Conservation (phyloP, 169 alveolate genomes). For the Plasmodium malariae region DNA sequence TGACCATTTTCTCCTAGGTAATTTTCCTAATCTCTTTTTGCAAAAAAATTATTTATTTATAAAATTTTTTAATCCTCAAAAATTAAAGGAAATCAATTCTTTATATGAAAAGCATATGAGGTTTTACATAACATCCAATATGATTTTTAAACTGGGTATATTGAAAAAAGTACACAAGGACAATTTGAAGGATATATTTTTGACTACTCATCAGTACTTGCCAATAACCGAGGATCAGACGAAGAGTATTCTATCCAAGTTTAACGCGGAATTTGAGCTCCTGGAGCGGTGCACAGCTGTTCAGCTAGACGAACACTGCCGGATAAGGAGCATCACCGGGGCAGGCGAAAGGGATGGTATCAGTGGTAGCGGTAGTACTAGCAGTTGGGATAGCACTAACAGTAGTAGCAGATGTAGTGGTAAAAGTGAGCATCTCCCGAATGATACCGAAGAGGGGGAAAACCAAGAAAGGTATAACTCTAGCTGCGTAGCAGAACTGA, state of each 20-base stretch:
- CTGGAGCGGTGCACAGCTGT: conserved; percentile 24
- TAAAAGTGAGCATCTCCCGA: neutral
- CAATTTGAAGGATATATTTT: conserved; percentile 43
- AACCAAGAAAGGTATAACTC: neutral
- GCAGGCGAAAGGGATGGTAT: neutral
- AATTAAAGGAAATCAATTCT: conserved; percentile 26
- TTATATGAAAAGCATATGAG: conserved; percentile 81
- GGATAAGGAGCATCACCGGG: neutral
- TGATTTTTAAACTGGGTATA: conserved; percentile 61
- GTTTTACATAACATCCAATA: conserved; percentile 73
- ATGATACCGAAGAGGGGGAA: neutral
- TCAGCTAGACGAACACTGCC: neutral
- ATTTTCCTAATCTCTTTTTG: conserved; percentile 43
- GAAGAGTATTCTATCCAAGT: conserved; percentile 12
- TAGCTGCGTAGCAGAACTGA: conserved; percentile 66
- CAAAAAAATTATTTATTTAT: conserved; percentile 39
- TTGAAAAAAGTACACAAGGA: conserved; percentile 64
- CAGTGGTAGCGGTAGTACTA: neutral
- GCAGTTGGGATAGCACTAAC: neutral
- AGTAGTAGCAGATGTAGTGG: too few relatives aligned
- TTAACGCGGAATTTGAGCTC: conserved; percentile 27
- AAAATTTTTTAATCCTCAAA: conserved; percentile 32
- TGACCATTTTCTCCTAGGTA: conserved; percentile 78
- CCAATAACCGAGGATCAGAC: conserved; percentile 78
- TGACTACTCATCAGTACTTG: conserved; percentile 74